These are phyloP conservation scores for Biscogniauxia marginata DNA, from an alignment of 2,329 filamentous ascomycete genomes.

Conservation along the genomic window DNA sequence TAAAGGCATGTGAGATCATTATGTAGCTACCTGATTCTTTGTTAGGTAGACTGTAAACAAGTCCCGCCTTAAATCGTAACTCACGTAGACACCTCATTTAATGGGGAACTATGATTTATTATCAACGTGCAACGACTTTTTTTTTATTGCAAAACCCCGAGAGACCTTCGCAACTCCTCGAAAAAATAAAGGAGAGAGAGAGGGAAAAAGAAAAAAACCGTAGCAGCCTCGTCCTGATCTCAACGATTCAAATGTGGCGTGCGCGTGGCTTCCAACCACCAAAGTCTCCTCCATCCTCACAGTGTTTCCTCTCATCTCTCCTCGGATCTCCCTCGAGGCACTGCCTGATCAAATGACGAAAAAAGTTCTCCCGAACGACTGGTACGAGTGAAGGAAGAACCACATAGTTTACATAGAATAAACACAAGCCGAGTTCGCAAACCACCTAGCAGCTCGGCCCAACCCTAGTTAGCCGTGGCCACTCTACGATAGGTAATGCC, in stretches of 20 bases:
- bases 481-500: conserved; percentile 10
- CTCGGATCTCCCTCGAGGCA: not conserved
- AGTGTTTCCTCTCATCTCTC: not conserved
- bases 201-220: not conserved
- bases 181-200: not conserved
- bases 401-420: conserved; percentile 30
- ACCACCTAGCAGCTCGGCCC: not conserved
- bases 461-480: not conserved
- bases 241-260: not conserved
- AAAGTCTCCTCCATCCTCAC: no score
- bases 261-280: no score
- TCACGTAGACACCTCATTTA: not conserved
- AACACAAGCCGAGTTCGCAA: conserved; percentile 17
- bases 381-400: conserved; percentile 15
- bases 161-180: conserved; percentile 20
- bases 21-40: not conserved
- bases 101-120: conserved; percentile 1
- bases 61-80: no score
- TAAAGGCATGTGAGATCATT: not conserved
- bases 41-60: not conserved
- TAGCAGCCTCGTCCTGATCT: not conserved
- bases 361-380: conserved; percentile 5
- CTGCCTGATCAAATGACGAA: not conserved
- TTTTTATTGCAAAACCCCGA: conserved; percentile 26
- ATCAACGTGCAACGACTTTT: conserved; percentile 24